A percentile compares a stretch with the other conserved stretches of the same genome.
Evolutionary conservation across 495 filamentous ascomycete genomes (phyloP).

Genomic region (Choiromyces venosus): DNA sequence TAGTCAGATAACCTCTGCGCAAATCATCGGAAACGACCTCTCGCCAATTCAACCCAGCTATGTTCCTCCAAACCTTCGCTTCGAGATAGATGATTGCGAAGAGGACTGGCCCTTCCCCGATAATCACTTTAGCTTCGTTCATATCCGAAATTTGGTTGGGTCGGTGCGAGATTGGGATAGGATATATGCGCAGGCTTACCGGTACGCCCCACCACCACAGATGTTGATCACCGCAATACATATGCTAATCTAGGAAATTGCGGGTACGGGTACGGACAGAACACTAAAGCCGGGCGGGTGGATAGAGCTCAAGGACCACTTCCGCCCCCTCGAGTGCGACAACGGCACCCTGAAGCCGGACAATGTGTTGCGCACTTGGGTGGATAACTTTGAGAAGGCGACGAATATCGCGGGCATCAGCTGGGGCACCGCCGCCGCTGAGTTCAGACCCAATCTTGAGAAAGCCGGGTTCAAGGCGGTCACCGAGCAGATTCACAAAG

Average conservation of each 20-base stretch:
- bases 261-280: no score
- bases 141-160: conserved; percentile 48
- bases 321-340: conserved; percentile 47
- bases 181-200: conserved; percentile 47
- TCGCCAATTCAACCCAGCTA: conserved; percentile 38
- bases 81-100: conserved; percentile 52
- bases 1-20: not conserved
- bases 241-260: not conserved
- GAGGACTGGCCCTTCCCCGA: conserved; percentile 47
- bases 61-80: conserved; percentile 44
- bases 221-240: no score
- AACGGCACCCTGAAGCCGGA: conserved; percentile 45
- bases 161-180: conserved; percentile 50
- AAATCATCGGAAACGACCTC: conserved; percentile 36
- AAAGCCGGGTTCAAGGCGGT: conserved; percentile 20
- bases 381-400: conserved; percentile 22
- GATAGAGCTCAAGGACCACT: conserved; percentile 51
- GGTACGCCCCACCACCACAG: conserved; percentile 34
- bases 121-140: conserved; percentile 45
- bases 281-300: conserved; percentile 51
- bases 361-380: conserved; percentile 22
- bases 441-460: conserved; percentile 20
- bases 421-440: conserved; percentile 27
- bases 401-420: conserved; percentile 9
- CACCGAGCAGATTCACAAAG: conserved; percentile 17